These are phyloP conservation scores for Citeromyces matritensis DNA, from an alignment of 805 yeast genomes.

Conservation along the genomic window DNA sequence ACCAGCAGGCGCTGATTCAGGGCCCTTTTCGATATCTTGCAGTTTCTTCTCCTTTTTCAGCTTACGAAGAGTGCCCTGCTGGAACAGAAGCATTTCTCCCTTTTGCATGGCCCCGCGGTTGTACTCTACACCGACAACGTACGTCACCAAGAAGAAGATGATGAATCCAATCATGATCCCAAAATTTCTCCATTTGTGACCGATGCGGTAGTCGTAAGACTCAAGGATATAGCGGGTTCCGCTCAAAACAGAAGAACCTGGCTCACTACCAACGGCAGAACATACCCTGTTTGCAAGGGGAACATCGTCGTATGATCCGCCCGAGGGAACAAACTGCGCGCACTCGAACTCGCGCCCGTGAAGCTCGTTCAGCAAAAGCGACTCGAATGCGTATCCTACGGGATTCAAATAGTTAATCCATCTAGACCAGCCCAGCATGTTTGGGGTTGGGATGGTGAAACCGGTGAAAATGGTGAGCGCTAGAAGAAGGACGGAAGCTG, in stretches of 20 bases:
- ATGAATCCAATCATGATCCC: constrained; percentile 50
- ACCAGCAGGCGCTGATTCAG: constrained; percentile 11
- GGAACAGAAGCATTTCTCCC: constrained; percentile 59
- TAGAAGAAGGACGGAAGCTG: constrained; percentile 33
- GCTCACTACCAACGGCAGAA: constrained; percentile 34
- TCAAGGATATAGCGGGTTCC: constrained; percentile 43
- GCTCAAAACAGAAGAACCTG: constrained; percentile 34
- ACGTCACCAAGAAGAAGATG: constrained; percentile 36
- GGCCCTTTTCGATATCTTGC: constrained; percentile 10
- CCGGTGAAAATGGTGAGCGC: constrained; percentile 38
- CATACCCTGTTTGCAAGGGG: constrained; percentile 11
- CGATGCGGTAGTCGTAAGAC: constrained; percentile 32
- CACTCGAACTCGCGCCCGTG: constrained; percentile 28
- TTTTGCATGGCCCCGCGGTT: constrained; percentile 51
- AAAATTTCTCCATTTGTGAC: constrained; percentile 69
- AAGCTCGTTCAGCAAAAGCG: constrained; percentile 45
- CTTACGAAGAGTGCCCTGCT: constrained; percentile 27
- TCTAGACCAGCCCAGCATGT: constrained; percentile 49
- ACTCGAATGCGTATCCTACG: constrained; percentile 39
- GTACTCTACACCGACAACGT: constrained; percentile 37
- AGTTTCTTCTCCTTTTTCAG: constrained; percentile 22
- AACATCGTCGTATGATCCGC: constrained; percentile 14
- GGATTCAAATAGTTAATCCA: constrained; percentile 54
- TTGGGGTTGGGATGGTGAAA: constrained; percentile 38
- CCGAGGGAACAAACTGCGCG: constrained; percentile 30